A percentile compares a stretch with the other conserved stretches of the same genome.
phyloP scores from a whole-genome alignment of 1,284 basidiomycete species.

The Austroboletus niveus region DNA sequence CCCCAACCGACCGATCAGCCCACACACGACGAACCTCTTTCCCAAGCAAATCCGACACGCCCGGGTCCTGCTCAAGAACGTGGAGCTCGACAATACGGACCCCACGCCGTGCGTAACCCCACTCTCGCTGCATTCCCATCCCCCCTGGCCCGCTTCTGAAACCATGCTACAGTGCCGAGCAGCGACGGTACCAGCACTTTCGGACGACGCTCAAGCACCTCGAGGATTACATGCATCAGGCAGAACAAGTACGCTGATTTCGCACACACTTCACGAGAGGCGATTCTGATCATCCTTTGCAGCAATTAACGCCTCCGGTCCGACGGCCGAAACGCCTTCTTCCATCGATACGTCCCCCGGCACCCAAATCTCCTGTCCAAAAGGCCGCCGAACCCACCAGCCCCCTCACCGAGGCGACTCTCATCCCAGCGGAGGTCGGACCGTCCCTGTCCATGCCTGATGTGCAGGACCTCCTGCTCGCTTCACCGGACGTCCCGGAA shows the following conservation, averaged over 20 bases:
- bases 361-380: conserved; percentile 4
- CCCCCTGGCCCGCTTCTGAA: not conserved
- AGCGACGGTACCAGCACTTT: conserved; percentile 45
- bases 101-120: conserved; percentile 42
- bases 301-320: conserved; percentile 36
- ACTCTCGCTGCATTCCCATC: not conserved
- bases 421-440: conserved; percentile 24
- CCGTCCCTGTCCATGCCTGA: conserved; percentile 4
- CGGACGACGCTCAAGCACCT: conserved; percentile 51
- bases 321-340: conserved; percentile 39
- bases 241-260: conserved; percentile 44
- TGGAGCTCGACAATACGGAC: conserved; percentile 48
- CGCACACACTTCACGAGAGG: not conserved
- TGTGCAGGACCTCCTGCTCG: conserved; percentile 20
- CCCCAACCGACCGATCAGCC: not conserved
- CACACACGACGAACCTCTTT: not conserved
- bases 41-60: conserved; percentile 64
- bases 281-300: conserved; percentile 21
- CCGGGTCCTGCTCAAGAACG: conserved; percentile 52
- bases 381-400: not conserved
- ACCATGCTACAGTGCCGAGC: conserved; percentile 33
- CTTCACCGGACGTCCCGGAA: conserved; percentile 6
- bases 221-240: conserved; percentile 48
- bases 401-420: conserved; percentile 21
- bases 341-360: conserved; percentile 33